phyloP scores from a whole-genome alignment of 2,329 filamentous ascomycete species.

The Sporothrix humicola region DNA sequence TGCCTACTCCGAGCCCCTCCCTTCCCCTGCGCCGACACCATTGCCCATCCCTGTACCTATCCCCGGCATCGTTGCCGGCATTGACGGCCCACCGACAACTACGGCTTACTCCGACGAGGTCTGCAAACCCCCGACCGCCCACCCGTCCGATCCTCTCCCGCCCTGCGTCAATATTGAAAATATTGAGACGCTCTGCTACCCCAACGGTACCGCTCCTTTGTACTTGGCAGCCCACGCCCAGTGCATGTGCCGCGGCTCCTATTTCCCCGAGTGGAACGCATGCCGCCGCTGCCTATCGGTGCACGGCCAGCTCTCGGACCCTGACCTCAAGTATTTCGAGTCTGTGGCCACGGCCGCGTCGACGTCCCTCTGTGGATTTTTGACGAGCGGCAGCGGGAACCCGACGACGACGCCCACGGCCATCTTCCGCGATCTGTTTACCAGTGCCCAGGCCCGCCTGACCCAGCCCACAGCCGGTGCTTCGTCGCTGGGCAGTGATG shows the following conservation, averaged over 20 bases:
- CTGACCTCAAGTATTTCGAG: conserved; percentile 45
- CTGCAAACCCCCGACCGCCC: conserved; percentile 39
- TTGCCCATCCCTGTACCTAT: neutral
- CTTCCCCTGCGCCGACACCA: neutral
- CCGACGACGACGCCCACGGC: conserved; percentile 46
- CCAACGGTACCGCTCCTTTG: conserved; percentile 44
- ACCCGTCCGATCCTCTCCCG: conserved; percentile 39
- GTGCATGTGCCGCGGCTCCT: conserved; percentile 51
- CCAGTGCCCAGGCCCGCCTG: conserved; percentile 41
- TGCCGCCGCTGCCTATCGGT: conserved; percentile 50
- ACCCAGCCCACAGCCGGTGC: conserved; percentile 35
- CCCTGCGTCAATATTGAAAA: conserved; percentile 46
- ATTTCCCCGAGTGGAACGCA: conserved; percentile 51
- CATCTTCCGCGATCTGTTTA: conserved; percentile 46
- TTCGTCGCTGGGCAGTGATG: conserved; percentile 36
- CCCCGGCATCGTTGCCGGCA: neutral
- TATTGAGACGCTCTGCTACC: conserved; percentile 45
- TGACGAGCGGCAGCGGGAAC: conserved; percentile 6
- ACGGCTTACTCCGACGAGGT: conserved; percentile 39
- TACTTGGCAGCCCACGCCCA: conserved; percentile 43
- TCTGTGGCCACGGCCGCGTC: conserved; percentile 46
- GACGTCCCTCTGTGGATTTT: conserved; percentile 44
- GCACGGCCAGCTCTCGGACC: conserved; percentile 48
- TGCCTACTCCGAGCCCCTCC: neutral
- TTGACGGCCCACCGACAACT: conserved; percentile 6